Evolutionary conservation across 139 green algal genomes (phyloP).

Genomic region (Dunaliella primolecta): DNA sequence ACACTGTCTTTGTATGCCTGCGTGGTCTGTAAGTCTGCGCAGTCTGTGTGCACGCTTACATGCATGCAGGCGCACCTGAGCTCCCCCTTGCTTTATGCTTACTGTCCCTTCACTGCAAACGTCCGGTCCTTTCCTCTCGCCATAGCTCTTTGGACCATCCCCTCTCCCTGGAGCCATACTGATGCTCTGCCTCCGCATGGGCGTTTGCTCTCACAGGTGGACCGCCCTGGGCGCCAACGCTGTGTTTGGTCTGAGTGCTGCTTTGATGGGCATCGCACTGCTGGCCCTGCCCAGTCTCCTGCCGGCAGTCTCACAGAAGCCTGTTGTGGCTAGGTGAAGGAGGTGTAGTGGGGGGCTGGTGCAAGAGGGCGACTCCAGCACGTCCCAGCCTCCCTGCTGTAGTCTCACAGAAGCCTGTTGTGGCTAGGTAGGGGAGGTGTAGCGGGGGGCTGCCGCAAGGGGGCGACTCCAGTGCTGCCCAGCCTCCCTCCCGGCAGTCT

Average conservation of each 20-base stretch:
- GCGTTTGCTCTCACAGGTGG: not conserved
- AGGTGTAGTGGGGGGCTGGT: not conserved
- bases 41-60: too few species aligned
- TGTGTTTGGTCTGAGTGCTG: constrained; percentile 34
- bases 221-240: constrained; percentile 25
- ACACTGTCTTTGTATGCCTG: too few species aligned
- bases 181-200: not conserved
- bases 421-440: too few species aligned
- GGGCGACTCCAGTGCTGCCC: too few species aligned
- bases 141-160: not conserved
- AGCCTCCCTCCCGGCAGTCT: not conserved
- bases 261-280: constrained; percentile 23
- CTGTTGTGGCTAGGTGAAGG: not conserved
- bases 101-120: not conserved
- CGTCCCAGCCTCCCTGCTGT: not conserved
- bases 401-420: not conserved
- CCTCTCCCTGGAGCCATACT: not conserved
- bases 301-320: not conserved
- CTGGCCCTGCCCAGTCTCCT: constrained; percentile 13
- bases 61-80: not conserved
- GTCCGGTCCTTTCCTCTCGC: not conserved
- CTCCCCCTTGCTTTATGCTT: not conserved
- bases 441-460: too few species aligned
- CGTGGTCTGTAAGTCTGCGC: too few species aligned
- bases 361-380: not conserved